These are phyloP conservation scores for Aplosporella prunicola DNA, from an alignment of 2,329 filamentous ascomycete genomes.

Conservation along the genomic window DNA sequence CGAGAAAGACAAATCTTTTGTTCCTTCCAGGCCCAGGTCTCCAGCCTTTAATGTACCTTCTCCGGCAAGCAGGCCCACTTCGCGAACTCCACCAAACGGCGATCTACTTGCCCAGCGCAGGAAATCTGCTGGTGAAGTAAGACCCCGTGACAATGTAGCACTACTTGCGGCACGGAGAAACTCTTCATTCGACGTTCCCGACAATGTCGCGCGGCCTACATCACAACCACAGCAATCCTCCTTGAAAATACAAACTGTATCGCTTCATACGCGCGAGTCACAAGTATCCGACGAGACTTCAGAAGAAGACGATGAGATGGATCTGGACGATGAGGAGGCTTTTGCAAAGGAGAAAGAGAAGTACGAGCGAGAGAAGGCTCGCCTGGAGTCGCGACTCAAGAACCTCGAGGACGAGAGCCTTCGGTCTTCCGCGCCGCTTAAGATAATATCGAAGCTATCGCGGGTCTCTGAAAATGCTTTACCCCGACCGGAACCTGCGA, in stretches of 20 bases:
- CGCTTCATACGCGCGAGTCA: constrained; percentile 1
- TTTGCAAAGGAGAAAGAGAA: constrained; percentile 38
- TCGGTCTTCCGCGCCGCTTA: constrained; percentile 34
- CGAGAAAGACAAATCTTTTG: constrained; percentile 29
- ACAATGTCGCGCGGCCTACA: constrained; percentile 6
- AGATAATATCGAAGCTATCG: constrained; percentile 34
- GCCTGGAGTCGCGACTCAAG: constrained; percentile 33
- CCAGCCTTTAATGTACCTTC: constrained; percentile 5
- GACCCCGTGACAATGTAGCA: constrained; percentile 3
- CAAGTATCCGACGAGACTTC: constrained; percentile 17
- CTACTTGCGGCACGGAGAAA: constrained; percentile 12
- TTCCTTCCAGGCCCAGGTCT: constrained; percentile 5
- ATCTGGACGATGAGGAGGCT: constrained; percentile 35
- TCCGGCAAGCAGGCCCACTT: constrained; percentile 1
- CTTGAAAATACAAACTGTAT: too few relatives aligned
- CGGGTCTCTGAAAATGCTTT: constrained; percentile 27
- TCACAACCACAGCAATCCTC: neutral
- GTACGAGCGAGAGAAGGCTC: constrained; percentile 36
- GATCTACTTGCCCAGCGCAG: constrained; percentile 17
- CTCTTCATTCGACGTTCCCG: constrained; percentile 11
- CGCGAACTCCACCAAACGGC: constrained; percentile 18
- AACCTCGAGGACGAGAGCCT: constrained; percentile 34
- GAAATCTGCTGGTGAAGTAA: constrained; percentile 9
- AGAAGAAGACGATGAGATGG: constrained; percentile 38
- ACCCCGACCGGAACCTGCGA: constrained; percentile 10